phyloP scores from a whole-genome alignment of 1,284 basidiomycete species.

The Rhodotorula sp. region DNA sequence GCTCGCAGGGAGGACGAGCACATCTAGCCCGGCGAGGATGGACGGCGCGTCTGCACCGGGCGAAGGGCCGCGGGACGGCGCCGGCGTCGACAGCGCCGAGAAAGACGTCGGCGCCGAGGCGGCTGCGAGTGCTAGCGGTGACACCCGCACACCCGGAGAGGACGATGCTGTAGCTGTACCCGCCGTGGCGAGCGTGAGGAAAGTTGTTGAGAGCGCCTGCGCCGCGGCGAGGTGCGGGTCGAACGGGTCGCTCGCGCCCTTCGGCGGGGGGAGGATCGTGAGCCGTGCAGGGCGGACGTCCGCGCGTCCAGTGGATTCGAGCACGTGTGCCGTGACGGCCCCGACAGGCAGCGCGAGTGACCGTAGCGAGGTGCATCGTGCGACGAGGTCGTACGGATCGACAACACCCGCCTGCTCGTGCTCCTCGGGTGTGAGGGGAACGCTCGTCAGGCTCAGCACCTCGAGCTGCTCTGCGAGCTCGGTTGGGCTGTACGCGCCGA shows the following conservation, averaged over 20 bases:
- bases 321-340: neutral
- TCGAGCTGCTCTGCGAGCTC: conserved; percentile 16
- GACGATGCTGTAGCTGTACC: neutral
- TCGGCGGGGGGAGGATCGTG: conserved; percentile 4
- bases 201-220: conserved; percentile 16
- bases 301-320: neutral
- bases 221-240: conserved; percentile 19
- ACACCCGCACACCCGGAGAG: neutral
- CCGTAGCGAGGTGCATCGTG: conserved; percentile 8
- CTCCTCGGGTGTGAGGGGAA: neutral
- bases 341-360: conserved; percentile 11
- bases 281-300: conserved; percentile 4
- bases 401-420: too few species aligned
- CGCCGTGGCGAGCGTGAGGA: conserved; percentile 8
- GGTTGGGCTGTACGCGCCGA: conserved; percentile 14
- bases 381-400: conserved; percentile 18
- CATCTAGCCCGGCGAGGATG: neutral
- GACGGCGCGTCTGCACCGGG: neutral
- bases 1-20: neutral
- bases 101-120: neutral
- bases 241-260: conserved; percentile 4
- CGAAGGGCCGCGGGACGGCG: neutral
- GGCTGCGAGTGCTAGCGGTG: conserved; percentile 8
- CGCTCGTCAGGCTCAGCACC: conserved; percentile 1
- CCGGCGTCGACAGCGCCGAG: neutral